phyloP scores from a whole-genome alignment of 2,329 filamentous ascomycete genomes.

The Blastomyces silverae region DNA sequence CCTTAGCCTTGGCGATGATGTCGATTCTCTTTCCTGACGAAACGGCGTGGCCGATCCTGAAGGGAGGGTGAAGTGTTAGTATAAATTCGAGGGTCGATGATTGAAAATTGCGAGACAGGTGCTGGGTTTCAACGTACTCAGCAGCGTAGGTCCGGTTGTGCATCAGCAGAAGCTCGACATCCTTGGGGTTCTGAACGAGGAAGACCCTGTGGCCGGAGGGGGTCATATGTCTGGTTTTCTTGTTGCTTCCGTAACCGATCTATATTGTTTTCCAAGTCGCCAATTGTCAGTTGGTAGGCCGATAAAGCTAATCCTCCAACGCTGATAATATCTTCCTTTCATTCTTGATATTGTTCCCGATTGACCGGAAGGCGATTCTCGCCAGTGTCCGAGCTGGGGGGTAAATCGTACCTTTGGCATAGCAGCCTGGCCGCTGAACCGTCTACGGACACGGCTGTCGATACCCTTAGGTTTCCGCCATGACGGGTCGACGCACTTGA shows the following conservation, averaged over 20 bases:
- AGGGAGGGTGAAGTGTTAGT: slow-evolving; percentile 33
- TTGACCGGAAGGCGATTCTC: background rate
- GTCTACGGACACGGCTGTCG: slow-evolving; percentile 93
- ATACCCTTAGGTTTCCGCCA: slow-evolving; percentile 99
- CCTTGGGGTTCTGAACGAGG: slow-evolving; percentile 93
- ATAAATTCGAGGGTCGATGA: background rate
- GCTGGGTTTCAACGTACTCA: slow-evolving; percentile 61
- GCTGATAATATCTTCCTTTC: background rate
- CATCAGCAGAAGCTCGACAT: slow-evolving; percentile 98
- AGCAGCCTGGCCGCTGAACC: slow-evolving; percentile 89
- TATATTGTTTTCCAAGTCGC: slow-evolving; percentile 40
- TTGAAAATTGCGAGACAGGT: background rate
- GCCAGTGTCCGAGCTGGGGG: background rate
- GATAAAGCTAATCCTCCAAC: background rate
- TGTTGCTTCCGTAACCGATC: slow-evolving; percentile 99
- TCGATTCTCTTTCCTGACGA: slow-evolving; percentile 98
- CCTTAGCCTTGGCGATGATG: slow-evolving; percentile 94
- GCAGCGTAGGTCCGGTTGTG: slow-evolving; percentile 99
- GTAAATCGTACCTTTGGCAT: slow-evolving; percentile 85
- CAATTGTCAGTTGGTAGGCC: background rate
- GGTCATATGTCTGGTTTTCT: slow-evolving; percentile 98
- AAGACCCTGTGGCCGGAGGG: slow-evolving; percentile 99
- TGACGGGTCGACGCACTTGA: slow-evolving; percentile 80
- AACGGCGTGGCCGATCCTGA: slow-evolving; percentile 93
- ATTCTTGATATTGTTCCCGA: background rate